Conservation (phyloP, 768 basidiomycete species). For the Rhizopogon rudus region DNA sequence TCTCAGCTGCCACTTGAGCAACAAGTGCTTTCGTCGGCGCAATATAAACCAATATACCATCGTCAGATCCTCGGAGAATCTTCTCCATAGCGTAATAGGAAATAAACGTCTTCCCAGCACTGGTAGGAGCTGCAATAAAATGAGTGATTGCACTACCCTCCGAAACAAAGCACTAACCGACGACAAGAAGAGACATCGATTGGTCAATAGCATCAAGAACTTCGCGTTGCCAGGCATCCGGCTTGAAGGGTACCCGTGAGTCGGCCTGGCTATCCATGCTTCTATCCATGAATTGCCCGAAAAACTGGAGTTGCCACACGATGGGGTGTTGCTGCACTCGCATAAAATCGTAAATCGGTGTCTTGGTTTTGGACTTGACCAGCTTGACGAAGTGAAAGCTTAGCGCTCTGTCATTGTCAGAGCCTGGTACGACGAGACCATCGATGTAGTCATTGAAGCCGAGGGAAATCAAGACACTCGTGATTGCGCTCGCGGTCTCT, state of each 20-base stretch:
- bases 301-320: conserved; percentile 63
- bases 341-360: conserved; percentile 47
- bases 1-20: conserved; percentile 65
- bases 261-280: conserved; percentile 62
- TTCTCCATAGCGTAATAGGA: conserved; percentile 77
- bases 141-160: background rate
- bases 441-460: conserved; percentile 41
- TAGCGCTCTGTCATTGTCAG: conserved; percentile 25
- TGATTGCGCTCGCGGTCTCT: conserved; percentile 31
- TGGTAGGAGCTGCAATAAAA: conserved; percentile 49
- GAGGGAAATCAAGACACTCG: conserved; percentile 35
- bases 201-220: conserved; percentile 63
- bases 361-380: conserved; percentile 38
- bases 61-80: conserved; percentile 54
- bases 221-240: conserved; percentile 66
- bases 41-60: conserved; percentile 66
- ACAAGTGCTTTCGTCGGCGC: conserved; percentile 76
- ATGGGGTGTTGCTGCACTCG: conserved; percentile 49
- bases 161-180: conserved; percentile 39
- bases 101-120: conserved; percentile 75
- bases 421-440: conserved; percentile 11
- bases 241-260: conserved; percentile 53
- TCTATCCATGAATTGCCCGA: conserved; percentile 70
- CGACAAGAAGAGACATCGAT: conserved; percentile 56
- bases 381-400: conserved; percentile 54